Conservation (phyloP, 192 early-diverging fungal genomes). For the Dissophora ornata region DNA sequence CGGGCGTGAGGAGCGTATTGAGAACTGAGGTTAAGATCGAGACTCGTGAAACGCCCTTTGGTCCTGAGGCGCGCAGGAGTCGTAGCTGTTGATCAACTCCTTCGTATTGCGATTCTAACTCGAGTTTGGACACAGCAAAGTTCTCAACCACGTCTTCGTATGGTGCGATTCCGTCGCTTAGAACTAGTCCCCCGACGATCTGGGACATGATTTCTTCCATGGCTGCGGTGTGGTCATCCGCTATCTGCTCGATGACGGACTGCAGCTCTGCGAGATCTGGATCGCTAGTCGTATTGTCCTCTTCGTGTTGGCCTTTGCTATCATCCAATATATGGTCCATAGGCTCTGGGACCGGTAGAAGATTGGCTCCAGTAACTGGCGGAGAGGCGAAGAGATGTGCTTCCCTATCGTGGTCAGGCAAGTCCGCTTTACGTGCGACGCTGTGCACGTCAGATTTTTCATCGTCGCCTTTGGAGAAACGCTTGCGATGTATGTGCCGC, state of each 20-base stretch:
- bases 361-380: too few relatives aligned
- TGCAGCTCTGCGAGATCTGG: not conserved
- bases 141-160: constrained; percentile 4
- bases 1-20: constrained; percentile 15
- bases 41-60: not conserved
- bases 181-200: not conserved
- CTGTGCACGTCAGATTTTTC: too few relatives aligned
- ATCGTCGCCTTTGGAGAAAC: too few relatives aligned
- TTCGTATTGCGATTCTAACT: not conserved
- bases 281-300: not conserved
- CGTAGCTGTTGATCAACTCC: not conserved
- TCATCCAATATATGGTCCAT: too few relatives aligned
- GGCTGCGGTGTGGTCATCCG: not conserved
- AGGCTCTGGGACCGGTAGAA: too few relatives aligned
- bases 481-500: too few relatives aligned
- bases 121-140: not conserved
- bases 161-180: constrained; percentile 3
- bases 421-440: too few relatives aligned
- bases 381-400: too few relatives aligned
- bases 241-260: not conserved
- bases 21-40: not conserved
- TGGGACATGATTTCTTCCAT: not conserved
- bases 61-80: not conserved
- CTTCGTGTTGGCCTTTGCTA: not conserved
- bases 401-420: too few relatives aligned